Percentiles rank a stretch among this genome's conserved stretches.
phyloP scores from a whole-genome alignment of 495 filamentous ascomycete species.

The Podospora fimiseda region DNA sequence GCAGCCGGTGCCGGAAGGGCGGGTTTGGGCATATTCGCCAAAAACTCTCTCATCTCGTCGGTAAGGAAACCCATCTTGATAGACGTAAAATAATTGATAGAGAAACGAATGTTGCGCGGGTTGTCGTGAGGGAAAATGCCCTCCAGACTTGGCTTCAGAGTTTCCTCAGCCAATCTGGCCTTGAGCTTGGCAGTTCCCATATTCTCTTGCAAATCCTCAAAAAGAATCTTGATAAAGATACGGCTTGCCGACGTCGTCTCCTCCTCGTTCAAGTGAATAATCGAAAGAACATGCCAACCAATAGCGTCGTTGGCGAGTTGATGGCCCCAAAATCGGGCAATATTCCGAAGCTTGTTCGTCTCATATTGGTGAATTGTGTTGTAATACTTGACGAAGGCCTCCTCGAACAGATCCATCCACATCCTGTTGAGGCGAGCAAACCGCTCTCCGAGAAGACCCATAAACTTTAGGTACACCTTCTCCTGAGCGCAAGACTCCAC shows the following conservation, averaged over 20 bases:
- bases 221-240: constrained; percentile 97
- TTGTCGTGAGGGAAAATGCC: constrained; percentile 90
- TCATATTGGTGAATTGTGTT: constrained; percentile 96
- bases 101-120: constrained; percentile 84
- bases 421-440: constrained; percentile 93
- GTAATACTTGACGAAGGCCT: constrained; percentile 86
- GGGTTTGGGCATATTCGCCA: constrained; percentile 81
- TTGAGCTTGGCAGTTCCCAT: constrained; percentile 76
- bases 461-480: constrained; percentile 93
- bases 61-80: constrained; percentile 93
- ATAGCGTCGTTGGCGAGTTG: constrained; percentile 80
- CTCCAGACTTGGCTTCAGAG: constrained; percentile 68
- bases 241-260: constrained; percentile 91
- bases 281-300: constrained; percentile 81
- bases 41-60: constrained; percentile 85
- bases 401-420: constrained; percentile 88
- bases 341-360: constrained; percentile 87
- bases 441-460: constrained; percentile 85
- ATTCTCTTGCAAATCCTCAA: constrained; percentile 84
- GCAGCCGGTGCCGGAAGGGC: constrained; percentile 55
- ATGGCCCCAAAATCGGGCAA: constrained; percentile 91
- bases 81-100: constrained; percentile 98
- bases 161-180: constrained; percentile 67
- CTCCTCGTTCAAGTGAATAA: constrained; percentile 87
- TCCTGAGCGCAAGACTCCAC: constrained; percentile 95